Base-by-base conservation (phyloP, 2,329 filamentous ascomycete genomes). In the Phaeosphaeria sp. region DNA sequence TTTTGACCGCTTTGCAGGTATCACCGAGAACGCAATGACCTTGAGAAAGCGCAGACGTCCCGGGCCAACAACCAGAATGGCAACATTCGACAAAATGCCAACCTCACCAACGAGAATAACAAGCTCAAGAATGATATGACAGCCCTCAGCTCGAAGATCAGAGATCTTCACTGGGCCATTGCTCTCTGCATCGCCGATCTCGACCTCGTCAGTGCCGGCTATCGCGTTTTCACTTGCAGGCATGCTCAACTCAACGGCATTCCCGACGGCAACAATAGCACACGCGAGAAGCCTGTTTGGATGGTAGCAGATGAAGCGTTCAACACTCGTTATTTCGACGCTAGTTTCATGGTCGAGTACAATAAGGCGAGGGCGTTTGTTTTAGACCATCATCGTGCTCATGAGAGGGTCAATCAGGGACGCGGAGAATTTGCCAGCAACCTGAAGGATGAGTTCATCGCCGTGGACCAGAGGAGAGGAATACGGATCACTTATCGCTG, bases 331-430 rank as follows among this genome's bases (percentile, higher is more conserved):
- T 4, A 7, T 0, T 13, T 25, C 3, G 56, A 64, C 21, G 2
- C 25, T 1, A 20, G 42, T 0, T 67, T 64, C 30, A n/a, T 60
- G 9, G 13, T 33, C 5, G 22, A 46, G 11, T 67, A 65, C 41
- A 39, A 21, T 3, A 11, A 20, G 3, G 13, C 9, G 0, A 50
- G 60, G 11, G 39, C 44, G 7, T 22, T 18, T 1, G 2, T 59
- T 10, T 20, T 64, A 11, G 7, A 44, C 0, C 65, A 67, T 49
- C 60, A 63, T 51, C 43, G 46, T 9, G 54, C 55, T 2, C 63
- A 67, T 47, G 59, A 61, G 50, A 25, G 27, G 0, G 11, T 43
- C 11, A 17, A 44, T 21, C 51, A 49, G 30, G 54, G 55, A 4
- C 39, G 49, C 2, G 53, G 43, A 4, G 42, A 30, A 22, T 6